A percentile compares a stretch with the other conserved stretches of the same genome.
Evolutionary conservation across 1,284 basidiomycete species (phyloP).

Genomic region (Mycosarcoma mackinlayi): DNA sequence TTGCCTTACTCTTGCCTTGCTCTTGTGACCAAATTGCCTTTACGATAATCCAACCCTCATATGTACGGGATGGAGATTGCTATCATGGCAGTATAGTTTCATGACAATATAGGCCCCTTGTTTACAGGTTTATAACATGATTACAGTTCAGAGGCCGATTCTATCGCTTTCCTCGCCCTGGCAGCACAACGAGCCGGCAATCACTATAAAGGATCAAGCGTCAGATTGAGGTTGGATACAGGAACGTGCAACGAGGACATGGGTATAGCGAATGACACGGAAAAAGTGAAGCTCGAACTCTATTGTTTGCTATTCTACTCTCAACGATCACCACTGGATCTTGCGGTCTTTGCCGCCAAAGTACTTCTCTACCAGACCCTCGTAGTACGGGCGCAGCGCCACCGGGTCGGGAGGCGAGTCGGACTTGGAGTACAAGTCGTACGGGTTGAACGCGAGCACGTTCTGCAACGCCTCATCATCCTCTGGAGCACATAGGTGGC

Average conservation of each 20-base stretch:
- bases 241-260: neutral
- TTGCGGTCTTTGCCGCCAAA: conserved; percentile 70
- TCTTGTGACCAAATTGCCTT: no score
- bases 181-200: no score
- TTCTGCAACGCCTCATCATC: conserved; percentile 43
- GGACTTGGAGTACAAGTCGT: conserved; percentile 89
- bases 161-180: no score
- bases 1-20: neutral
- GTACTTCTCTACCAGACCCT: conserved; percentile 82
- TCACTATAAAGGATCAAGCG: no score
- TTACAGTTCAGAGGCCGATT: no score
- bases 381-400: conserved; percentile 82
- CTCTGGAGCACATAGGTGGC: conserved; percentile 37
- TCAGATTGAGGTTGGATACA: no score
- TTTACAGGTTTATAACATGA: no score
- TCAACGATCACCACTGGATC: conserved; percentile 37
- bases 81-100: no score
- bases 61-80: no score
- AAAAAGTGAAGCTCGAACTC: neutral
- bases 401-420: conserved; percentile 77
- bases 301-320: neutral
- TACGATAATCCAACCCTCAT: no score
- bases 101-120: no score
- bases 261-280: neutral
- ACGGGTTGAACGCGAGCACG: conserved; percentile 80